Conservation (phyloP, 805 yeast genomes). For the Kodamaea neixiangensis region DNA sequence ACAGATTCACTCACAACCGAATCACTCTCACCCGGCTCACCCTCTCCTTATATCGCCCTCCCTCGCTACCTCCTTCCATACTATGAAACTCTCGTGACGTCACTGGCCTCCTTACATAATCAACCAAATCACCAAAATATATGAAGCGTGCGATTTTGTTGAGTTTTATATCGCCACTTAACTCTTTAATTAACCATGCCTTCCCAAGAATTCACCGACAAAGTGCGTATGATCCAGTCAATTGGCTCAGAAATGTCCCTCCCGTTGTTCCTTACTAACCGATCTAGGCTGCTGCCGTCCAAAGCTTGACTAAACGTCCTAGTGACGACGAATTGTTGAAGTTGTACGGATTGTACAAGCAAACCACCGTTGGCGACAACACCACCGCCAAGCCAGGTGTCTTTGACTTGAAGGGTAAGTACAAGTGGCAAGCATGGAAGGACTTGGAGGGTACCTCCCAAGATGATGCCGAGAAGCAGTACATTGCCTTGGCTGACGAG, state of each 20-base stretch:
- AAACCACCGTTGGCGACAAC: conserved; percentile 97
- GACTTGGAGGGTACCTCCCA: conserved; percentile 80
- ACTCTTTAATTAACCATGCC: conserved; percentile 18
- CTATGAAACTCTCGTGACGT: too few relatives aligned
- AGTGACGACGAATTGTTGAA: conserved; percentile 81
- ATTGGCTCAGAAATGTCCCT: conserved; percentile 1
- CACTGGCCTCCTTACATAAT: too few relatives aligned
- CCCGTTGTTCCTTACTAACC: conserved; percentile 8
- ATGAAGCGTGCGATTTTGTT: too few relatives aligned
- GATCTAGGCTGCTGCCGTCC: conserved; percentile 77
- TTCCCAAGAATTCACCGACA: conserved; percentile 31
- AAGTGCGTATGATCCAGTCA: conserved; percentile 20
- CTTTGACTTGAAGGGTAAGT: conserved; percentile 91
- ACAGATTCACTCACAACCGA: too few relatives aligned
- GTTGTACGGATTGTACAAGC: conserved; percentile 92
- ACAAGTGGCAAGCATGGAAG: conserved; percentile 98
- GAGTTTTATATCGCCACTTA: conserved; percentile 5
- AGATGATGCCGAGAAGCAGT: conserved; percentile 86
- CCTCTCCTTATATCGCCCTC: too few relatives aligned
- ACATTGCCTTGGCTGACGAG: conserved; percentile 68
- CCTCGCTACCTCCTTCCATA: too few relatives aligned
- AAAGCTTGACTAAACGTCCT: conserved; percentile 74
- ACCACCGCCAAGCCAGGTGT: conserved; percentile 83
- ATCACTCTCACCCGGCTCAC: too few relatives aligned
- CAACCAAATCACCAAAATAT: too few relatives aligned